Conservation (phyloP, 371 early-diverging fungal genomes). For the Coemansia sp. region DNA sequence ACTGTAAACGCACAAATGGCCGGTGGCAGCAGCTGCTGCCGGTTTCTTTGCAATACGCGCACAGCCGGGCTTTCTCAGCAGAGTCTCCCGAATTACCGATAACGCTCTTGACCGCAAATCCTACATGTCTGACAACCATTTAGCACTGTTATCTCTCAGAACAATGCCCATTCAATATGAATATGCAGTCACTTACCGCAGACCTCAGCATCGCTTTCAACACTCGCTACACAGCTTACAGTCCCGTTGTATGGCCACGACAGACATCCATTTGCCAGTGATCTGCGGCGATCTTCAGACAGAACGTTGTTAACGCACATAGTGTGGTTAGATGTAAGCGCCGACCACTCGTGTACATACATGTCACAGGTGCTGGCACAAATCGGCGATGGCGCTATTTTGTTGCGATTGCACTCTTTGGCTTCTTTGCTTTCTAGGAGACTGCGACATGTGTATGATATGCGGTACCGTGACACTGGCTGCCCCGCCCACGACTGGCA, state of each 20-base stretch:
- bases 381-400: slow-evolving; percentile 17
- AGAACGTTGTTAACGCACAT: slow-evolving; percentile 21
- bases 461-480: slow-evolving; percentile 26
- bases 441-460: slow-evolving; percentile 35
- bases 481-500: slow-evolving; percentile 31
- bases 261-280: slow-evolving; percentile 16
- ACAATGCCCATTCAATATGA: too few relatives aligned
- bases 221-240: slow-evolving; percentile 13
- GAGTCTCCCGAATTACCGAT: background rate
- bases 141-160: background rate
- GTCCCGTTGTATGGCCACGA: slow-evolving; percentile 32
- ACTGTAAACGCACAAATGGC: slow-evolving; percentile 1
- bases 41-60: slow-evolving; percentile 8
- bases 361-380: slow-evolving; percentile 17
- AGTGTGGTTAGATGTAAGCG: slow-evolving; percentile 11
- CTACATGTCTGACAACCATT: background rate
- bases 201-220: slow-evolving; percentile 26
- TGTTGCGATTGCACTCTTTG: slow-evolving; percentile 13
- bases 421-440: slow-evolving; percentile 30
- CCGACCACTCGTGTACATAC: slow-evolving; percentile 24
- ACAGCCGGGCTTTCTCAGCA: slow-evolving; percentile 3
- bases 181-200: slow-evolving; percentile 17
- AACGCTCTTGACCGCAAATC: background rate
- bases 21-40: slow-evolving; percentile 11
- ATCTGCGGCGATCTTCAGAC: slow-evolving; percentile 22